These are phyloP conservation scores for Puccinellia tenuiflora DNA, from an alignment of 176 grass and related monocot species.

Conservation along the genomic window DNA sequence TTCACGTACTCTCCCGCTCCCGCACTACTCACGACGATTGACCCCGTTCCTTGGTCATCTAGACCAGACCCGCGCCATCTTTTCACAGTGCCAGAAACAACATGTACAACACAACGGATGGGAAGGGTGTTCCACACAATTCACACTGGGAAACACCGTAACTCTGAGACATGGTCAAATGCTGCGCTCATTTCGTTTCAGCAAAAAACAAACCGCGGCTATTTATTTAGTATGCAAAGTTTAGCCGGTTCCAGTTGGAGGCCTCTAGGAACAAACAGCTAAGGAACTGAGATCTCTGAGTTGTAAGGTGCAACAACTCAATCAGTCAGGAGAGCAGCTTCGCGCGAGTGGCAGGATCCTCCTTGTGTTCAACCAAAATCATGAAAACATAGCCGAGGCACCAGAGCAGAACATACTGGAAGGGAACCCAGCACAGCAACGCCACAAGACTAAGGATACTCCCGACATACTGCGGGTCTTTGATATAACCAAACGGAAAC, in stretches of 20 bases:
- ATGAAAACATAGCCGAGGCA: constrained; percentile 76
- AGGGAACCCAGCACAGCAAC: constrained; percentile 65
- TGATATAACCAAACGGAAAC: constrained; percentile 90
- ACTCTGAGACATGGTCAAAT: neutral
- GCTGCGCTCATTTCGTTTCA: neutral
- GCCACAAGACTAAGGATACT: constrained; percentile 74
- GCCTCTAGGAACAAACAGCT: neutral
- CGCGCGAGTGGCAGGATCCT: constrained; percentile 65
- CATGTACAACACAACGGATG: too few relatives aligned
- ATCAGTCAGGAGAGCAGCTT: constrained; percentile 43
- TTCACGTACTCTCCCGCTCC: too few relatives aligned
- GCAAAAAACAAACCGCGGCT: neutral
- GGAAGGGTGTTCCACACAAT: neutral
- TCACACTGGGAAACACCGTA: neutral
- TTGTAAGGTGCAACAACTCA: neutral
- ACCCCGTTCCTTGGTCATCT: too few relatives aligned
- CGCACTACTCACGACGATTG: too few relatives aligned
- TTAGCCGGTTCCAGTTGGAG: neutral
- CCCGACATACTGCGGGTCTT: constrained; percentile 82
- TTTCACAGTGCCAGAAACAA: neutral
- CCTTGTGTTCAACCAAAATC: constrained; percentile 69
- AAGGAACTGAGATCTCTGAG: neutral
- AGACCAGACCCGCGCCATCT: neutral
- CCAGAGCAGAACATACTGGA: constrained; percentile 68
- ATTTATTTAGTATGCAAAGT: neutral